These are phyloP conservation scores for Chaetomium sp. DNA, from an alignment of 2,329 filamentous ascomycete species.

Conservation along the genomic window DNA sequence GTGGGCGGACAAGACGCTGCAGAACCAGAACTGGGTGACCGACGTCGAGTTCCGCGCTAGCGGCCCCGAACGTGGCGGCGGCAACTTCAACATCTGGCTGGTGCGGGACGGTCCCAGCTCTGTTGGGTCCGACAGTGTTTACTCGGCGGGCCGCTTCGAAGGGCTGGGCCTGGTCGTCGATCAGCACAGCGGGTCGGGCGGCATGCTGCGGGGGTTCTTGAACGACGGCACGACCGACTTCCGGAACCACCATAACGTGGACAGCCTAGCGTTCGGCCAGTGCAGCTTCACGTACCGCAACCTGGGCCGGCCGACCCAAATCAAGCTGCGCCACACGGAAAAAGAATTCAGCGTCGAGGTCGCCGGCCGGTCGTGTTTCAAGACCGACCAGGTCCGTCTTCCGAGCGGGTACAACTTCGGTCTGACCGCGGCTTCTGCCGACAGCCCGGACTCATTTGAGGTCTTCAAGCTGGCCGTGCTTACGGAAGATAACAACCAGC, in stretches of 20 bases:
- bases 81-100: constrained; percentile 93
- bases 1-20: constrained; percentile 64
- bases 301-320: constrained; percentile 71
- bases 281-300: constrained; percentile 91
- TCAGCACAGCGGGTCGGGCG: constrained; percentile 67
- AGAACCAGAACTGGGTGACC: constrained; percentile 66
- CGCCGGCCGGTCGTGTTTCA: constrained; percentile 77
- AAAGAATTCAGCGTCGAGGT: constrained; percentile 69
- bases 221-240: constrained; percentile 86
- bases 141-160: constrained; percentile 79
- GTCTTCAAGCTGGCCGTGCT: constrained; percentile 78
- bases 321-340: constrained; percentile 64
- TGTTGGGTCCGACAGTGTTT: constrained; percentile 70
- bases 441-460: constrained; percentile 92
- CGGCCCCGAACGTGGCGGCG: constrained; percentile 76
- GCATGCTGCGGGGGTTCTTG: constrained; percentile 83
- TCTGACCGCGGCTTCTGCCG: constrained; percentile 78
- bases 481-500: constrained; percentile 32
- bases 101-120: constrained; percentile 59
- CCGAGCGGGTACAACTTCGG: constrained; percentile 80
- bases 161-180: constrained; percentile 86
- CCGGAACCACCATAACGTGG: constrained; percentile 66
- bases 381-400: constrained; percentile 69
- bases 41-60: constrained; percentile 84
- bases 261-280: constrained; percentile 85